A percentile compares a stretch with the other conserved stretches of the same genome.
Evolutionary conservation across 1,139 yeast genomes (phyloP).

Genomic region (Saccharomyces hybrid): DNA sequence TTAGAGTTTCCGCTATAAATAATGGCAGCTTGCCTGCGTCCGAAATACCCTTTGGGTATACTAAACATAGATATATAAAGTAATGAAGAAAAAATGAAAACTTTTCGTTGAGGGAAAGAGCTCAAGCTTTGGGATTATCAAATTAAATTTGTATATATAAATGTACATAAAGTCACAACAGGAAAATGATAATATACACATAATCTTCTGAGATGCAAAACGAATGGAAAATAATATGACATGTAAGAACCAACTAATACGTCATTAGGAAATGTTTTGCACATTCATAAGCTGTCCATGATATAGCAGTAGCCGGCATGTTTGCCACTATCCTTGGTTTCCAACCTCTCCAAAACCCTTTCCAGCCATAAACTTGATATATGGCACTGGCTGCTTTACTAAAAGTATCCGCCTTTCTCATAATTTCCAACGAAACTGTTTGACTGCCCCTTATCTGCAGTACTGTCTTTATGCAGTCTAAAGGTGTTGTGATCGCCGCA

Average conservation of each 20-base stretch:
- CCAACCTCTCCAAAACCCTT: conserved; percentile 74
- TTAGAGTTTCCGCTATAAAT: background rate
- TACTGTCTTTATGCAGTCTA: conserved; percentile 88
- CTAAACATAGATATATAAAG: background rate
- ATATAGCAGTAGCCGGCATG: conserved; percentile 95
- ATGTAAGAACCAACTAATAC: background rate
- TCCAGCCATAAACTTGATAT: conserved; percentile 54
- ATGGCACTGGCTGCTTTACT: conserved; percentile 63
- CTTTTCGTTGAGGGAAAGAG: no score
- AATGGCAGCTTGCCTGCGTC: background rate
- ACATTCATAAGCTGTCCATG: conserved; percentile 98
- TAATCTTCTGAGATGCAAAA: background rate
- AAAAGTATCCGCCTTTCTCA: conserved; percentile 60
- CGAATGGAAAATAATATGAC: background rate
- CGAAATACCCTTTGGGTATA: background rate
- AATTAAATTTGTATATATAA: background rate
- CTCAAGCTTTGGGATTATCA: background rate
- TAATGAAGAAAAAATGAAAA: background rate
- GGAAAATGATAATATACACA: background rate
- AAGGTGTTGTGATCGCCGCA: conserved; percentile 90
- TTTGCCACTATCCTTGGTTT: conserved; percentile 87
- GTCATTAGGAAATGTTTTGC: conserved; percentile 46
- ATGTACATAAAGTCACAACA: background rate
- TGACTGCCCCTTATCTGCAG: conserved; percentile 47
- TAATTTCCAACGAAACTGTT: conserved; percentile 36